These are phyloP conservation scores for Monilinia aucupariae DNA, from an alignment of 2,329 filamentous ascomycete genomes.

Conservation along the genomic window DNA sequence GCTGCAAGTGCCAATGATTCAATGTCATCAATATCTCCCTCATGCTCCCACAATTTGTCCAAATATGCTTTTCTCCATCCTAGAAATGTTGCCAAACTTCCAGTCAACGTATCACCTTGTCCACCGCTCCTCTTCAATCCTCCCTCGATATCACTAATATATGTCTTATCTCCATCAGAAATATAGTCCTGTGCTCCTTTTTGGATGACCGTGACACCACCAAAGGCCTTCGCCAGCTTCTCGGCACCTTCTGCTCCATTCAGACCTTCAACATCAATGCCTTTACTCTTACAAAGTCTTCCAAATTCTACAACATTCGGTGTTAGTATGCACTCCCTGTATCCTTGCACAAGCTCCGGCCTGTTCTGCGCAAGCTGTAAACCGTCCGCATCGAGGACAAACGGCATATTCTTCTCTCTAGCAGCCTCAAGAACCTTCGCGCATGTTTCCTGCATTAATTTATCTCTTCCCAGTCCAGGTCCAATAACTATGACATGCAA, in stretches of 20 bases:
- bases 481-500: conserved; percentile 91
- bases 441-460: conserved; percentile 83
- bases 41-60: conserved; percentile 70
- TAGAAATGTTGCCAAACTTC: conserved; percentile 79
- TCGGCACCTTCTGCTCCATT: conserved; percentile 47
- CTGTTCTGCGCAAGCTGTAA: conserved; percentile 69
- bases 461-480: conserved; percentile 83
- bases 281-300: conserved; percentile 69
- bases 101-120: conserved; percentile 92
- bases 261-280: conserved; percentile 51
- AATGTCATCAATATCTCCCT: conserved; percentile 44
- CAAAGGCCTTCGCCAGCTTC: conserved; percentile 66
- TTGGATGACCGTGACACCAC: conserved; percentile 84
- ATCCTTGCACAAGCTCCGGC: conserved; percentile 74
- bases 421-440: conserved; percentile 74
- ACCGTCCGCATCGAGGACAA: conserved; percentile 90
- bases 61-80: conserved; percentile 85
- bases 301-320: conserved; percentile 94
- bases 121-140: conserved; percentile 88
- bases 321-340: conserved; percentile 78
- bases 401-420: conserved; percentile 62
- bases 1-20: conserved; percentile 72
- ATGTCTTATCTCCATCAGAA: conserved; percentile 70
- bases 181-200: conserved; percentile 83
- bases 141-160: conserved; percentile 70